A percentile compares a stretch with the other conserved stretches of the same genome.
phyloP scores from a whole-genome alignment of 2,329 filamentous ascomycete species.

The Ilyonectria sp. region DNA sequence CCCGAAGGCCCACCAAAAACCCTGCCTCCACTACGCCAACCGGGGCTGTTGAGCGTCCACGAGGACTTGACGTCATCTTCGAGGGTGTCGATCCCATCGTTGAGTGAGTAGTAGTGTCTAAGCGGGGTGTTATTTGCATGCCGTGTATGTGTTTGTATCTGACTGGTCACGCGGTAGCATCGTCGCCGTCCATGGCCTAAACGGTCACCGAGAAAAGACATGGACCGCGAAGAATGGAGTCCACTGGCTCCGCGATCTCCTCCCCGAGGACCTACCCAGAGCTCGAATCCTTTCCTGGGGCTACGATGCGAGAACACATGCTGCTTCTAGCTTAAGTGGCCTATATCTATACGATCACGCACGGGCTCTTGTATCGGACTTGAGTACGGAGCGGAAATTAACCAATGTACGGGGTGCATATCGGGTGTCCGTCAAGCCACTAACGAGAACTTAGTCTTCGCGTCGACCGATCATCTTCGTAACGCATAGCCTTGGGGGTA shows the following conservation, averaged over 20 bases:
- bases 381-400: not conserved
- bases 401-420: not conserved
- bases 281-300: slow-evolving; percentile 21
- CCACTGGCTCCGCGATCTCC: slow-evolving; percentile 79
- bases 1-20: too few species aligned
- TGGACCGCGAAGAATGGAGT: slow-evolving; percentile 71
- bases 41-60: too few species aligned
- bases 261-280: slow-evolving; percentile 59
- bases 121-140: too few species aligned
- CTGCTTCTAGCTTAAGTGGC: slow-evolving; percentile 1
- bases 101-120: too few species aligned
- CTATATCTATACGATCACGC: slow-evolving; percentile 21
- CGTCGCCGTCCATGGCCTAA: slow-evolving; percentile 79
- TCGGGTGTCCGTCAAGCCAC: too few species aligned
- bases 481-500: slow-evolving; percentile 20
- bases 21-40: too few species aligned
- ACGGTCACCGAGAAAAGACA: slow-evolving; percentile 75
- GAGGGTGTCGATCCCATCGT: too few species aligned
- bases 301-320: slow-evolving; percentile 14
- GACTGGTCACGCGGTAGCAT: slow-evolving; percentile 53
- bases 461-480: slow-evolving; percentile 18
- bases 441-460: not conserved
- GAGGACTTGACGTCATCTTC: too few species aligned
- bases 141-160: too few species aligned
- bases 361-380: slow-evolving; percentile 9